Base-by-base conservation (phyloP, 73 alveolate species). In the Symbiodinium natans region DNA sequence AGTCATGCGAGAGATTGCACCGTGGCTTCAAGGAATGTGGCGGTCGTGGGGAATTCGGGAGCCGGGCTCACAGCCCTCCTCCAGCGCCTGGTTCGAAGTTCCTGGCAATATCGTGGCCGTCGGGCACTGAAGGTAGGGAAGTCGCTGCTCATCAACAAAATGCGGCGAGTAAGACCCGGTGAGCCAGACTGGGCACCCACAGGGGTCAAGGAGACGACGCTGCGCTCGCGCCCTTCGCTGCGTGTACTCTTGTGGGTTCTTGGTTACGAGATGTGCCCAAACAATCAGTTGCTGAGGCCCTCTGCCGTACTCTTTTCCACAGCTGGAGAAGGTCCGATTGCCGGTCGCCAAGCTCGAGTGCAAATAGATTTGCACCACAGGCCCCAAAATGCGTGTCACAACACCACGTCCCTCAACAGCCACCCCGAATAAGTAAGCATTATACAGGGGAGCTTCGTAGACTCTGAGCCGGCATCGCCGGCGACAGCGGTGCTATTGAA, bases 31-130 rank as follows among this genome's bases (percentile, higher is more conserved):
- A 90, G 97, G 97, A 90, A 90, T 11, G 97, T 90, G 97, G 97
- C 97, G 40, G 97, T 90, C 41, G 97, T 90, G 43, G 97, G 97
- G 40, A 90, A 90, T 73, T 90, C 97, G 3, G 97, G 97, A 5
- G 97, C 46, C 52, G 38, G 97, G 38, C 25, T 39, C 80, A 36
- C 33, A 19, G 52, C 88, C 33, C 38, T 19, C 36, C 25, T 3
- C 19, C 11, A 11, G 2, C 2, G 17, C 21, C 17, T 5, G 8
- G 17, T 33, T 36, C 31, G 31, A 39, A 1, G 56, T 39, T 17
- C 36, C 4, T 1, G 25, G 0, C 11, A 63, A 11, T 25, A 10
- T 17, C 43, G 29, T 74, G 5, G 19, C 17, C 2, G 36, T 1
- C 25, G 0, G 4, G 89, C 34, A 23, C 27, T 17, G 23, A 3